These are phyloP conservation scores for Aspergillus calidoustus DNA, from an alignment of 2,329 filamentous ascomycete genomes.

Conservation along the genomic window DNA sequence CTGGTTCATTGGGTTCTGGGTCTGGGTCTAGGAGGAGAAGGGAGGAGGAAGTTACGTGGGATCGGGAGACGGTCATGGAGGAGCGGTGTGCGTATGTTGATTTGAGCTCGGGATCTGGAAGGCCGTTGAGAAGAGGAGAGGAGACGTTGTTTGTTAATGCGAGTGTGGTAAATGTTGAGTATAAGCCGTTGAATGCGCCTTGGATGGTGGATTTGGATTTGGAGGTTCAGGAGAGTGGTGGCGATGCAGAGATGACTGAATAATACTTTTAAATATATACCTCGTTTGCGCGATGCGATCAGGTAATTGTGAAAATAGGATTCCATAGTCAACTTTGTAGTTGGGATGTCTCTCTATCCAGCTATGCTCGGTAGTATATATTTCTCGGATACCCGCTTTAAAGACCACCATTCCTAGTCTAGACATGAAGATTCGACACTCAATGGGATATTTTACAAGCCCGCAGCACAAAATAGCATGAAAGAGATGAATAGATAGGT, in stretches of 20 bases:
- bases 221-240: background rate
- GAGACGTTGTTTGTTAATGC: conserved; percentile 65
- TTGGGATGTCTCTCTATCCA: background rate
- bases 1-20: conserved; percentile 13
- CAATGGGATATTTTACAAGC: conserved; percentile 18
- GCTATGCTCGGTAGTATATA: background rate
- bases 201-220: conserved; percentile 61
- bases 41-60: conserved; percentile 14
- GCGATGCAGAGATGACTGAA: background rate
- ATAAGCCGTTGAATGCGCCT: conserved; percentile 56
- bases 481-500: conserved; percentile 15
- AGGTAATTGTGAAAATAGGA: background rate
- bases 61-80: conserved; percentile 36
- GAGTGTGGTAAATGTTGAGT: conserved; percentile 57
- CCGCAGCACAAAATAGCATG: conserved; percentile 12
- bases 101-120: conserved; percentile 33
- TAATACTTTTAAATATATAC: background rate
- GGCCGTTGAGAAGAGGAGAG: conserved; percentile 47
- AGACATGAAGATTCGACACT: background rate
- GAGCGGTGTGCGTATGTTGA: conserved; percentile 41
- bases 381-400: background rate
- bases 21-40: background rate
- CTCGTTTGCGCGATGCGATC: background rate
- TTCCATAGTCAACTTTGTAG: background rate
- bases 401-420: background rate